Percentiles rank a stretch among this genome's conserved stretches.
phyloP scores from a whole-genome alignment of 1,284 basidiomycete species.

The Acaromyces ingoldii region DNA sequence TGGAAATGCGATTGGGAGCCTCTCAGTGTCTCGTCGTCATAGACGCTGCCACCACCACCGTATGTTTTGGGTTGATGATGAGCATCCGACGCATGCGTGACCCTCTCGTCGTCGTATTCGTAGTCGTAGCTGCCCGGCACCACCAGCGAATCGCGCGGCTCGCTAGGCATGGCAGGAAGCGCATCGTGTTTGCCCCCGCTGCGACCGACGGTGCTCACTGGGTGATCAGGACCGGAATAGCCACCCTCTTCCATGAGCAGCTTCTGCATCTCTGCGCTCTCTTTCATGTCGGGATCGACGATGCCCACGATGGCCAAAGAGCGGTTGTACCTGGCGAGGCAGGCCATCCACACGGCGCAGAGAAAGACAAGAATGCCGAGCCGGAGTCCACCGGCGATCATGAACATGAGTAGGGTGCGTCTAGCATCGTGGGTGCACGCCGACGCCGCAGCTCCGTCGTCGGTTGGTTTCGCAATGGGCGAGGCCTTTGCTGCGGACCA shows the following conservation, averaged over 20 bases:
- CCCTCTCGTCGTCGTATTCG: constrained; percentile 1
- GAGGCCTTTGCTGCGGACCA: constrained; percentile 12
- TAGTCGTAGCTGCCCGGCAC: neutral
- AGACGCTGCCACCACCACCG: neutral
- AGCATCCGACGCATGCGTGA: no score
- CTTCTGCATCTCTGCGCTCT: constrained; percentile 18
- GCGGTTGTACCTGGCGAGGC: constrained; percentile 12
- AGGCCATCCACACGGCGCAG: constrained; percentile 10
- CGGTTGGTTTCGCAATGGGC: neutral
- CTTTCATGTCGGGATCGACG: constrained; percentile 3
- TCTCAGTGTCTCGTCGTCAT: neutral
- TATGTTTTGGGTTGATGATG: no score
- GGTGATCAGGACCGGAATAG: neutral
- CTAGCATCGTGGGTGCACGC: constrained; percentile 5
- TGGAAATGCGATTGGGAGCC: neutral
- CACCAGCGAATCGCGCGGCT: neutral
- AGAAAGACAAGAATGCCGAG: constrained; percentile 12
- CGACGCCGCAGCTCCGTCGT: neutral
- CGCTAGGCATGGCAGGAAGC: neutral
- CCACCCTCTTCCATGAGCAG: constrained; percentile 11
- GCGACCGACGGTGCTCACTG: neutral
- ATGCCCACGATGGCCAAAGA: neutral
- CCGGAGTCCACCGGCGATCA: constrained; percentile 13
- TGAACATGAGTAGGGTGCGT: constrained; percentile 3
- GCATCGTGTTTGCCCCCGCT: neutral